These are phyloP conservation scores for Coniochaeta hoffmannii DNA, from an alignment of 2,329 filamentous ascomycete genomes.

Conservation along the genomic window DNA sequence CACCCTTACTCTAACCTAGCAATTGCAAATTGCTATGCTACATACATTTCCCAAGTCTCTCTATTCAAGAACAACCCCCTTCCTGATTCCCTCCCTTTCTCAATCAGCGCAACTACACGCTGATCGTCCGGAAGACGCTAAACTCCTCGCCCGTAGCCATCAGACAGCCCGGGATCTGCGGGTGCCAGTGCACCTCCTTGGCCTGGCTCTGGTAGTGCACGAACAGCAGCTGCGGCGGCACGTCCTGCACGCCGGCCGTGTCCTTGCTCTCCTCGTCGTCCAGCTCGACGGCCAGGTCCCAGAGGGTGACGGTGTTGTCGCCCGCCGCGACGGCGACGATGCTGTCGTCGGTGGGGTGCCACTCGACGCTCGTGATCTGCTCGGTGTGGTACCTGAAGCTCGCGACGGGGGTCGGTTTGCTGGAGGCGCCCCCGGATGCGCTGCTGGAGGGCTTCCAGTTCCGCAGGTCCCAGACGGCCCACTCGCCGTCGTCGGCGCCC, in stretches of 20 bases:
- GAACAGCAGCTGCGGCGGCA: slow-evolving; percentile 90
- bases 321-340: slow-evolving; percentile 88
- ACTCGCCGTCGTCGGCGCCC: slow-evolving; percentile 86
- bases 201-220: slow-evolving; percentile 93
- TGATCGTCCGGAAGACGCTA: slow-evolving; percentile 78
- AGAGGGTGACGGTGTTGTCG: slow-evolving; percentile 89
- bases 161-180: slow-evolving; percentile 83
- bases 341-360: slow-evolving; percentile 95
- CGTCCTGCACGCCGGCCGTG: slow-evolving; percentile 77
- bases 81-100: too few relatives aligned
- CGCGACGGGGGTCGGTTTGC: slow-evolving; percentile 73
- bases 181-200: slow-evolving; percentile 97
- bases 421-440: slow-evolving; percentile 25
- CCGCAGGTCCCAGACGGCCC: slow-evolving; percentile 93
- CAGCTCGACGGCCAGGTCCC: slow-evolving; percentile 93
- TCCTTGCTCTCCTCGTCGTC: slow-evolving; percentile 96
- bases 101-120: too few relatives aligned
- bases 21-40: too few relatives aligned
- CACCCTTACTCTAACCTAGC: too few relatives aligned
- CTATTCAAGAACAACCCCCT: too few relatives aligned
- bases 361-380: slow-evolving; percentile 92
- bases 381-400: slow-evolving; percentile 94
- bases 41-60: too few relatives aligned
- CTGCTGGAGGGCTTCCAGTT: slow-evolving; percentile 84
- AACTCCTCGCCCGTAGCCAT: slow-evolving; percentile 90